Evolutionary conservation across 179 eudicot genomes (phyloP).

Genomic region (Sideroxylon spinosum): DNA sequence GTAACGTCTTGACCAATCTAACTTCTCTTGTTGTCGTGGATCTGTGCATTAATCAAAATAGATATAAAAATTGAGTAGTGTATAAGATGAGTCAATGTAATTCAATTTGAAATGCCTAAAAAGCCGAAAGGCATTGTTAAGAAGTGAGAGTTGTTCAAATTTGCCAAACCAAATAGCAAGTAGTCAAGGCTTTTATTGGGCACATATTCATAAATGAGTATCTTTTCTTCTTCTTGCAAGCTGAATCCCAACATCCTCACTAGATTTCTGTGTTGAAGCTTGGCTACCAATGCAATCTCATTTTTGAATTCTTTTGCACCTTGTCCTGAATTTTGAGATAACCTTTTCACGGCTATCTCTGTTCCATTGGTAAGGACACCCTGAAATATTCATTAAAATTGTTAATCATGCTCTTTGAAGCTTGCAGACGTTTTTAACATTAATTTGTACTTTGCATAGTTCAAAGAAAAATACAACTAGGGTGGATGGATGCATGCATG

Average conservation of each 20-base stretch:
- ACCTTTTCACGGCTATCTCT: slow-evolving; percentile 42
- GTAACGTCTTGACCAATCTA: slow-evolving; percentile 36
- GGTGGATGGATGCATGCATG: not conserved
- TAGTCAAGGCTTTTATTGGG: slow-evolving; percentile 43
- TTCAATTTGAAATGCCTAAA: not conserved
- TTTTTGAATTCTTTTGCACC: slow-evolving; percentile 39
- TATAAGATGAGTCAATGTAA: not conserved
- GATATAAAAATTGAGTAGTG: not conserved
- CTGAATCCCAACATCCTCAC: slow-evolving; percentile 41
- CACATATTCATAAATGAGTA: slow-evolving; percentile 47
- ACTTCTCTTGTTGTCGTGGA: not conserved
- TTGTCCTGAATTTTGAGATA: slow-evolving; percentile 34
- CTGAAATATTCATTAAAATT: slow-evolving; percentile 16
- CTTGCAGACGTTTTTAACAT: too few relatives aligned
- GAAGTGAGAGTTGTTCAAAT: not conserved
- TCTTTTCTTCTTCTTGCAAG: slow-evolving; percentile 34
- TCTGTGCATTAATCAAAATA: slow-evolving; percentile 21
- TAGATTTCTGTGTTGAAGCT: slow-evolving; percentile 44
- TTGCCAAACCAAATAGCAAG: slow-evolving; percentile 31
- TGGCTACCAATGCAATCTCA: slow-evolving; percentile 41
- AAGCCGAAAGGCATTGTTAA: not conserved
- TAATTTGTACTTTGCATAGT: too few relatives aligned
- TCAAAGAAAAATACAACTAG: too few relatives aligned
- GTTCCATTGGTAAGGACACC: slow-evolving; percentile 32
- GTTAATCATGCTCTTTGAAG: not conserved